Evolutionary conservation across 495 filamentous ascomycete species (phyloP), one percentile per base, ranked within the genome.

Genomic region (Aspergillus sparsus): DNA sequence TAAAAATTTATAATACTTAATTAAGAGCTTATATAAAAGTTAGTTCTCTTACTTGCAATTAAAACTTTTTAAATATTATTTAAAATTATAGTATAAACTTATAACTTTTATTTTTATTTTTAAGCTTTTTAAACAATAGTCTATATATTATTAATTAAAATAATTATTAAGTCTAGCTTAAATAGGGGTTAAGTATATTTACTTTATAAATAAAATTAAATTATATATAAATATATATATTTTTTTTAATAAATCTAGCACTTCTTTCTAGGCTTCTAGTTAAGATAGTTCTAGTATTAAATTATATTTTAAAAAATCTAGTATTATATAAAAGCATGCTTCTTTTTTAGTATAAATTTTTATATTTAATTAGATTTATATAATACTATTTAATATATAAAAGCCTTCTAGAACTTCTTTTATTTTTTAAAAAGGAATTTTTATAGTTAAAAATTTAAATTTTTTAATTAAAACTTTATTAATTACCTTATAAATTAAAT

Each of bases 401-500:
- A 5, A 16, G 8, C 13, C 18, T 42, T 42, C 35, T 3, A 42
- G 18, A 32, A 18, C 13, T 54, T 18, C 42, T 41, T 41, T 18
- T 13, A n/a, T 41, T 37, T 2, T 54, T 41, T 36, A 39, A 41
- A 54, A 54, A 6, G 16, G 42, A 54, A 15, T 41, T 54, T 54
- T 3, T 41, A 2, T 7, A 32, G 16, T 54, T 41, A n/a, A 37
- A 54, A 3, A 5, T 15, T 16, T 41, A 18, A 41, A 54, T 5
- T 54, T 16, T 41, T 18, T 54, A 54, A 41, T 54, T 16, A 41
- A 36, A 12, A 36, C 9, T 54, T 37, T 41, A 41, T 41, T 55
- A 55, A 55, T 55, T 39, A 53, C 37, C 18, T 53, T 53, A 53
- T 53, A 53, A 5, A 53, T 12, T n/a, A 53, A 2, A 35, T 53